Evolutionary conservation across 495 filamentous ascomycete species (phyloP).

Genomic region (Parmelia sp.): DNA sequence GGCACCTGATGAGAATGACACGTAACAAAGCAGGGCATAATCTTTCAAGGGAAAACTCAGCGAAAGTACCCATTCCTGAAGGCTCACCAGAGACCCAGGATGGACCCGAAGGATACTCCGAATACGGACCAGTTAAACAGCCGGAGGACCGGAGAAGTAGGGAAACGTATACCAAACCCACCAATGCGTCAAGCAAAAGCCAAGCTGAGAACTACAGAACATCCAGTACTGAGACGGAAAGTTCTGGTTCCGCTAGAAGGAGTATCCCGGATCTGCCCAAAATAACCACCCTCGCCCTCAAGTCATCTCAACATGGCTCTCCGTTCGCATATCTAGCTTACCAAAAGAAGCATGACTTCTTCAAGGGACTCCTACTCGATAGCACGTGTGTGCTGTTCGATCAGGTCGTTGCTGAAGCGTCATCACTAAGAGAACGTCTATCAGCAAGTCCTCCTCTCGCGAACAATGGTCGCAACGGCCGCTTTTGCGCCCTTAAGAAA

Average conservation of each 20-base stretch:
- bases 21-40: not conserved
- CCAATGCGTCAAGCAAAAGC: not conserved
- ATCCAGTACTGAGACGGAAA: not conserved
- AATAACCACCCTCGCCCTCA: not conserved
- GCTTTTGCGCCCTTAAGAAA: not conserved
- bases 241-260: not conserved
- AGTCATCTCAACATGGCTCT: not conserved
- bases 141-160: not conserved
- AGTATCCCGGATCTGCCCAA: not conserved
- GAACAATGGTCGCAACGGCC: not conserved
- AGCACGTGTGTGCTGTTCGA: not conserved
- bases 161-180: not conserved
- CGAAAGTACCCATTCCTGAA: not conserved
- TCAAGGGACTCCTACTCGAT: not conserved
- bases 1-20: not conserved
- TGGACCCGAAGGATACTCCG: not conserved
- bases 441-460: not conserved
- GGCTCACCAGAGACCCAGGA: not conserved
- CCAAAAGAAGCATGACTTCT: not conserved
- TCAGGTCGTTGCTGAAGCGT: not conserved
- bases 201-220: not conserved
- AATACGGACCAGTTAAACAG: not conserved
- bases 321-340: not conserved
- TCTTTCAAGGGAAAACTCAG: not conserved
- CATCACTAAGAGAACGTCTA: not conserved